A percentile compares a stretch with the other conserved stretches of the same genome.
Evolutionary conservation across 441 rosid species (phyloP).

Genomic region (Geranium incanum): DNA sequence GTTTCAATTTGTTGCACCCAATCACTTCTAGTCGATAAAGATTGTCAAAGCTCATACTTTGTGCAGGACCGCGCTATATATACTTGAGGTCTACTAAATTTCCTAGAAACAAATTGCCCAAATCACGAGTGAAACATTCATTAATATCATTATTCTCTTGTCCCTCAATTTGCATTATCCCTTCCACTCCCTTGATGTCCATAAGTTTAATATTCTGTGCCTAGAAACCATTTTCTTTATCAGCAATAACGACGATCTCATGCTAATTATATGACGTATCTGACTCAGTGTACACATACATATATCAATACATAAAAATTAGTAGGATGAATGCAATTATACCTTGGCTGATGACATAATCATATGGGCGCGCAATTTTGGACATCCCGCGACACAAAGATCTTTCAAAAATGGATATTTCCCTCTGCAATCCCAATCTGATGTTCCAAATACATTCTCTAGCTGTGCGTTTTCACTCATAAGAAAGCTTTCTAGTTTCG

Average conservation of each 20-base stretch:
- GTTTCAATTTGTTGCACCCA: neutral
- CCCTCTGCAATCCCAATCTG: neutral
- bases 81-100: neutral
- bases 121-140: neutral
- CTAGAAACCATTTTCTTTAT: neutral
- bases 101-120: neutral
- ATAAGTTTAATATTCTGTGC: neutral
- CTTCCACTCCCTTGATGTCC: neutral
- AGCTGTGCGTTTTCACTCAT: neutral
- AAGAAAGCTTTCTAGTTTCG: neutral
- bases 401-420: neutral
- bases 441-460: neutral
- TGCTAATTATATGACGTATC: too few relatives aligned
- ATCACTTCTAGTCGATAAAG: neutral
- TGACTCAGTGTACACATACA: too few relatives aligned
- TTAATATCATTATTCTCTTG: too few relatives aligned
- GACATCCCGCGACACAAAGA: neutral
- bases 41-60: neutral
- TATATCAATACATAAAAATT: too few relatives aligned
- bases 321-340: neutral
- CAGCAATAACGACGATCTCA: too few relatives aligned
- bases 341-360: neutral
- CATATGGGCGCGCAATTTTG: neutral
- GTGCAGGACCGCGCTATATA: neutral
- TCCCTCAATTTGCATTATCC: neutral